Evolutionary conservation across 2,329 filamentous ascomycete genomes (phyloP).

Genomic region (Colletotrichum acutatum): DNA sequence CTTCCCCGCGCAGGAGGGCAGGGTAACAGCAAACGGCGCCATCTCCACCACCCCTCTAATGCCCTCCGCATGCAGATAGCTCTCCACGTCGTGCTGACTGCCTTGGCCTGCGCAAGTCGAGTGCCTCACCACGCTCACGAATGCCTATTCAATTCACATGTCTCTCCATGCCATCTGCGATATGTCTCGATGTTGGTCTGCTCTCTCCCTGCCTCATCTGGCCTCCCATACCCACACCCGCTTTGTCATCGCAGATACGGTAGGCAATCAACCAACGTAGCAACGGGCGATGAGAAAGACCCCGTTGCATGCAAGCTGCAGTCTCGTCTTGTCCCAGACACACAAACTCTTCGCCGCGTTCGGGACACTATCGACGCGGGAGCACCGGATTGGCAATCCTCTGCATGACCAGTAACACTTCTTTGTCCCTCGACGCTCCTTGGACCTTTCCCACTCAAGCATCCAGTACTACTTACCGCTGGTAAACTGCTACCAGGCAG

Average conservation of each 20-base stretch:
- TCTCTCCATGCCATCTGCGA: background rate
- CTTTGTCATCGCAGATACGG: slow-evolving; percentile 1
- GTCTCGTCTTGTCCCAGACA: background rate
- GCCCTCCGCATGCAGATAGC: background rate
- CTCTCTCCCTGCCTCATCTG: background rate
- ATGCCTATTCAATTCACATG: slow-evolving; percentile 20
- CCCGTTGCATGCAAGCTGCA: slow-evolving; percentile 14
- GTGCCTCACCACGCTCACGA: background rate
- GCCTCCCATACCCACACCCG: background rate
- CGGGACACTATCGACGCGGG: slow-evolving; percentile 21
- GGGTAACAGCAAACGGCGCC: background rate
- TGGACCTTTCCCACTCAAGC: background rate
- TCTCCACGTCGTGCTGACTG: background rate
- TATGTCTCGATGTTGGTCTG: background rate
- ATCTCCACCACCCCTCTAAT: background rate
- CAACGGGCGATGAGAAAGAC: background rate
- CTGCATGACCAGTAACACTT: background rate
- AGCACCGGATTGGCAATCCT: slow-evolving; percentile 15
- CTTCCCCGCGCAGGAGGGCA: background rate
- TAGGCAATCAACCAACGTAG: background rate
- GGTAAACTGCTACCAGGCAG: background rate
- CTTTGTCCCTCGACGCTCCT: background rate
- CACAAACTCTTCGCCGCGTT: slow-evolving; percentile 5
- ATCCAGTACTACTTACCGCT: background rate
- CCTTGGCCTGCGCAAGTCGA: background rate